These are phyloP conservation scores for Chrysanthemum makinoi DNA, from an alignment of 129 eudicot species.

Conservation along the genomic window DNA sequence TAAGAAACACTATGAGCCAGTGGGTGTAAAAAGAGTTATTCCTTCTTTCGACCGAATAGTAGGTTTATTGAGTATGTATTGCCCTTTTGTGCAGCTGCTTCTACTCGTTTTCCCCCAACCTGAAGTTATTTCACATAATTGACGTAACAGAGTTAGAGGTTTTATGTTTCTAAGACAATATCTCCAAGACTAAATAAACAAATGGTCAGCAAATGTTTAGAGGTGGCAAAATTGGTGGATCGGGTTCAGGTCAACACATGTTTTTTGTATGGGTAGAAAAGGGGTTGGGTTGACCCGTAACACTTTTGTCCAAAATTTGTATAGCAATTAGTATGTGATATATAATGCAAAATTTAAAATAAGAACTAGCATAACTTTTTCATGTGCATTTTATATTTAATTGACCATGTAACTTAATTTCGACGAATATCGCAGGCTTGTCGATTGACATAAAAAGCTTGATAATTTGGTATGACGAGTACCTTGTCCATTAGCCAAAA, in stretches of 20 bases:
- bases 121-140: constrained; percentile 24
- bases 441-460: background rate
- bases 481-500: constrained; percentile 99
- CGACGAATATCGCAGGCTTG: background rate
- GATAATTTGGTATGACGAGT: constrained; percentile 1
- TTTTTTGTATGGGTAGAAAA: background rate
- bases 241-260: background rate
- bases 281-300: too few relatives aligned
- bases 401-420: background rate
- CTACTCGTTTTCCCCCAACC: constrained; percentile 82
- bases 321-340: too few relatives aligned
- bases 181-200: background rate
- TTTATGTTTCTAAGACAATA: constrained; percentile 4
- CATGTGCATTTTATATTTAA: background rate
- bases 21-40: constrained; percentile 22
- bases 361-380: background rate
- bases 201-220: background rate
- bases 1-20: background rate
- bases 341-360: too few relatives aligned
- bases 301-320: too few relatives aligned
- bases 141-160: background rate
- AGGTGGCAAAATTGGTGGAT: background rate
- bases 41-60: constrained; percentile 70
- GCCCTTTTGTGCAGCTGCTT: constrained; percentile 80
- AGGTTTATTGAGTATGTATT: constrained; percentile 76